A percentile compares a stretch with the other conserved stretches of the same genome.
Evolutionary conservation across 2,329 filamentous ascomycete genomes (phyloP).

Genomic region (Pezicula neosporulosa): DNA sequence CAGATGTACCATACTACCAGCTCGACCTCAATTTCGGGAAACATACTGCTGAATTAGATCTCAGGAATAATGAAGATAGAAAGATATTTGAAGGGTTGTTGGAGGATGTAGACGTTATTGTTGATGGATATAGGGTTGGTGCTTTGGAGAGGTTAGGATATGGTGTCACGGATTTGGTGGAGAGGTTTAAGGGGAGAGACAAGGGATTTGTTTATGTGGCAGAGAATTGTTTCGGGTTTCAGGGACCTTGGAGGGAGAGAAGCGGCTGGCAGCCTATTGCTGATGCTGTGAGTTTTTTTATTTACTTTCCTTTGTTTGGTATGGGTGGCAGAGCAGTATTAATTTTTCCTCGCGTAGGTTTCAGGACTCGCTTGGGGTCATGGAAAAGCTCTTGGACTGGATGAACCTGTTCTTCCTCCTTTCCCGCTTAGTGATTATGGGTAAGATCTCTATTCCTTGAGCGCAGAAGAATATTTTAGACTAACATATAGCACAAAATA

Average conservation of each 20-base stretch:
- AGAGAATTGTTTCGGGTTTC: conserved; percentile 69
- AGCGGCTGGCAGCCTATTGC: conserved; percentile 73
- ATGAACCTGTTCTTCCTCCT: conserved; percentile 60
- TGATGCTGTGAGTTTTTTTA: conserved; percentile 33
- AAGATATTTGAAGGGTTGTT: conserved; percentile 55
- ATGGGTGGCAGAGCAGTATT: no score
- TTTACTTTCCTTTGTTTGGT: no score
- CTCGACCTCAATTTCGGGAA: conserved; percentile 72
- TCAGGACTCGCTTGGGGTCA: conserved; percentile 56
- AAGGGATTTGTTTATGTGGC: conserved; percentile 58
- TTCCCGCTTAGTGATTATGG: conserved; percentile 27
- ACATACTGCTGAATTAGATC: conserved; percentile 59
- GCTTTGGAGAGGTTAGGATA: conserved; percentile 63
- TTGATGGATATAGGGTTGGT: conserved; percentile 68
- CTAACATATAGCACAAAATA: no score
- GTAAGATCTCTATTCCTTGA: no score
- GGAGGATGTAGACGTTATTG: conserved; percentile 59
- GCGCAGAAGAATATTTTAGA: no score
- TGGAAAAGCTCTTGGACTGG: conserved; percentile 50
- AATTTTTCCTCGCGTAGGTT: conserved; percentile 38
- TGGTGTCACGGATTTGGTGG: conserved; percentile 49
- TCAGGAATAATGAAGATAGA: conserved; percentile 52
- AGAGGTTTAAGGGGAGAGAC: conserved; percentile 49
- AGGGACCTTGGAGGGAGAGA: conserved; percentile 58
- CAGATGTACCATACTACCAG: conserved; percentile 70